These are phyloP conservation scores for Physcomitrellopsis africana DNA, from an alignment of 225 moss, liverwort and hornwort species.

Conservation along the genomic window DNA sequence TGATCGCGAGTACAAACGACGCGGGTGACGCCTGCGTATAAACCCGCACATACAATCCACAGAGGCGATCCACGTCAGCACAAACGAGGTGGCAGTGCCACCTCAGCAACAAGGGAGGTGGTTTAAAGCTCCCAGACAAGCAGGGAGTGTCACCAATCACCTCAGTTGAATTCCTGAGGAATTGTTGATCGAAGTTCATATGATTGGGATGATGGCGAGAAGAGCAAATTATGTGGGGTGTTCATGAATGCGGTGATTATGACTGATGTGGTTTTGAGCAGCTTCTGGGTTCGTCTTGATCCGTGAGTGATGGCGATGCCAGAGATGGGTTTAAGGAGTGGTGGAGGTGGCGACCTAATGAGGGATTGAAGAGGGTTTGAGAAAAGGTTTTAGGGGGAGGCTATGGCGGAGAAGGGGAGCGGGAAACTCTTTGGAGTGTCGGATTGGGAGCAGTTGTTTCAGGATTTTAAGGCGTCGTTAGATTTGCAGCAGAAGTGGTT, in stretches of 20 bases:
- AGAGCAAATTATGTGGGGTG: background rate
- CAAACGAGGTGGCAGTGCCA: background rate
- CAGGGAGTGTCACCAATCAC: background rate
- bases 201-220: background rate
- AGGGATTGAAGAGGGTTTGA: slow-evolving; percentile 5
- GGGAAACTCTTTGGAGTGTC: slow-evolving; percentile 75
- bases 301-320: slow-evolving; percentile 21
- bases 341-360: slow-evolving; percentile 15
- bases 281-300: background rate
- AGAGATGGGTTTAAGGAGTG: slow-evolving; percentile 17
- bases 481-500: slow-evolving; percentile 90
- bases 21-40: too few species aligned
- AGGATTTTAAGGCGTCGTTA: slow-evolving; percentile 70
- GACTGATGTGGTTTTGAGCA: background rate
- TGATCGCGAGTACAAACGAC: too few species aligned
- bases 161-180: background rate
- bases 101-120: background rate
- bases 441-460: slow-evolving; percentile 95
- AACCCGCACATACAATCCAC: too few species aligned
- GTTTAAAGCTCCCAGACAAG: too few species aligned
- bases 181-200: background rate
- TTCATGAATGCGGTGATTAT: background rate
- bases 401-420: slow-evolving; percentile 89
- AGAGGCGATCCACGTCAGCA: slow-evolving; percentile 1
- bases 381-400: background rate